Evolutionary conservation across 129 eudicot genomes (phyloP).

Genomic region (Rutidosis leptorrhynchoides): DNA sequence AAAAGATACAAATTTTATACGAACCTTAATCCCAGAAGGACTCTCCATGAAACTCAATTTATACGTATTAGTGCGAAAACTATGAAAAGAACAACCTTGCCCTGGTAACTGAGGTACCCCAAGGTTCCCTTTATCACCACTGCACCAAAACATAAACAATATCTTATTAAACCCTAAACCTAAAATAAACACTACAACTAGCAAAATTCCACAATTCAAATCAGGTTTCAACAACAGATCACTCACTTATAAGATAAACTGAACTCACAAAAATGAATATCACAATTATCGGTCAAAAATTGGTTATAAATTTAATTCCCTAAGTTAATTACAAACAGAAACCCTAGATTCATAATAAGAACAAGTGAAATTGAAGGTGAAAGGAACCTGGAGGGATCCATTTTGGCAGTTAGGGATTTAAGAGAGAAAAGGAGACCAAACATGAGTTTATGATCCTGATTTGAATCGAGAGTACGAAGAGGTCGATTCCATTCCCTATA

Average conservation of each 20-base stretch:
- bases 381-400: slow-evolving; percentile 89
- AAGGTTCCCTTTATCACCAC: slow-evolving; percentile 86
- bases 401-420: slow-evolving; percentile 89
- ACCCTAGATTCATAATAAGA: background rate
- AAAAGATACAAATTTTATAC: background rate
- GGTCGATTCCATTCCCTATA: slow-evolving; percentile 99
- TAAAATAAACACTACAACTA: background rate
- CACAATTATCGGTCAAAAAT: background rate
- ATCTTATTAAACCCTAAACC: background rate
- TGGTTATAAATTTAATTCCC: background rate
- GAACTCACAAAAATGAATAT: background rate
- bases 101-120: slow-evolving; percentile 97
- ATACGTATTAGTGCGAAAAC: slow-evolving; percentile 92
- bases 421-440: slow-evolving; percentile 86
- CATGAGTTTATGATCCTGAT: slow-evolving; percentile 97
- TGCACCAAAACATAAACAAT: slow-evolving; percentile 32
- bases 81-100: slow-evolving; percentile 95
- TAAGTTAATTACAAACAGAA: background rate
- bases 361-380: slow-evolving; percentile 3
- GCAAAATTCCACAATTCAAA: background rate
- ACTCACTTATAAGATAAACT: background rate
- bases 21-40: slow-evolving; percentile 96
- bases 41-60: slow-evolving; percentile 96
- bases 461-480: slow-evolving; percentile 70
- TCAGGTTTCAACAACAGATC: background rate